Evolutionary conservation across 495 filamentous ascomycete species (phyloP).

Genomic region (Aspergillus affinis): DNA sequence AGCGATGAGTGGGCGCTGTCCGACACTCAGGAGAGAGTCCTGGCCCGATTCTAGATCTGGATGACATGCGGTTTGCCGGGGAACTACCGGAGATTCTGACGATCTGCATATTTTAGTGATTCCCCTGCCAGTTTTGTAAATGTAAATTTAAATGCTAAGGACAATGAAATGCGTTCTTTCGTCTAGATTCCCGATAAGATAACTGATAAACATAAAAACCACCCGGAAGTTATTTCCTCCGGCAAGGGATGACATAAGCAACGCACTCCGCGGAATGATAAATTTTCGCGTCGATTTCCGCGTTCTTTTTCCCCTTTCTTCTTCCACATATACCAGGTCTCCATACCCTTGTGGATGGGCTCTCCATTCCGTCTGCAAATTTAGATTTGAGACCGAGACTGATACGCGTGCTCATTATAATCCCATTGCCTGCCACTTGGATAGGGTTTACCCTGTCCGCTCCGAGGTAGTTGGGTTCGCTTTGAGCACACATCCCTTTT

Average conservation of each 20-base stretch:
- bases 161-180: too few relatives aligned
- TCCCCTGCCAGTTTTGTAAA: background rate
- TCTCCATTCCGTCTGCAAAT: conserved; percentile 38
- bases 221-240: background rate
- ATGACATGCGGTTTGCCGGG: background rate
- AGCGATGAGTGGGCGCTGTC: conserved; percentile 71
- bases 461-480: conserved; percentile 47
- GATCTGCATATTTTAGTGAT: background rate
- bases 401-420: conserved; percentile 48
- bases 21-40: conserved; percentile 69
- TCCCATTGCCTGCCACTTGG: conserved; percentile 40
- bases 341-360: conserved; percentile 47
- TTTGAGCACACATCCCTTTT: conserved; percentile 46
- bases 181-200: background rate
- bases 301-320: conserved; percentile 23
- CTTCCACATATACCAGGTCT: conserved; percentile 39
- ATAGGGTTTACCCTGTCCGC: conserved; percentile 17
- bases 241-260: conserved; percentile 12
- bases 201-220: background rate
- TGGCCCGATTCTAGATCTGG: conserved; percentile 53
- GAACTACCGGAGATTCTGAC: background rate
- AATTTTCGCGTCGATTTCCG: conserved; percentile 20
- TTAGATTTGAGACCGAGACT: conserved; percentile 49
- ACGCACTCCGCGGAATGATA: conserved; percentile 14
- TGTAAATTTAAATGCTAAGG: background rate